Percentiles rank a stretch among this genome's conserved stretches.
These are phyloP conservation scores for Colletotrichum chlorophyti DNA, from an alignment of 2,329 filamentous ascomycete species.

Conservation along the genomic window DNA sequence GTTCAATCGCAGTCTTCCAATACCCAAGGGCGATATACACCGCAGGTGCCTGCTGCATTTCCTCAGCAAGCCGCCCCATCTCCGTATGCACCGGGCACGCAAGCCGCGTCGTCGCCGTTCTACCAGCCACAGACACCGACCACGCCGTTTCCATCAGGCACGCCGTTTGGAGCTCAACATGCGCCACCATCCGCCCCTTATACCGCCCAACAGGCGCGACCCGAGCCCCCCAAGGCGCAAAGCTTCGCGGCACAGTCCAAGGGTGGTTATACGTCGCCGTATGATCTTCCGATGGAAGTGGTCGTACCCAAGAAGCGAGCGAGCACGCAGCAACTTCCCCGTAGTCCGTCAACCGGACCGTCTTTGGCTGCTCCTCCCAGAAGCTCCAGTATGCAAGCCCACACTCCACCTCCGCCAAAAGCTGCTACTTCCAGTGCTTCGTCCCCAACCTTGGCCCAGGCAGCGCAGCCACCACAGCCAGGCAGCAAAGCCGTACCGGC, in stretches of 20 bases:
- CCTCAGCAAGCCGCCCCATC: conserved; percentile 6
- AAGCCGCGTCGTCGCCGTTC: conserved; percentile 30
- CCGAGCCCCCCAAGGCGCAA: conserved; percentile 66
- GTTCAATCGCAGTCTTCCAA: conserved; percentile 2
- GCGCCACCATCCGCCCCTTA: conserved; percentile 41
- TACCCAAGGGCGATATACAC: conserved; percentile 29
- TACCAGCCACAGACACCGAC: conserved; percentile 32
- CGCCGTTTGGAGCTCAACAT: conserved; percentile 33
- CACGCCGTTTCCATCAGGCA: conserved; percentile 23
- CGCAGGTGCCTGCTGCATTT: not conserved
- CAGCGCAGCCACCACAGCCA: conserved; percentile 39
- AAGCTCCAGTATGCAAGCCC: conserved; percentile 64
- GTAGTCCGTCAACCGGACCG: conserved; percentile 41
- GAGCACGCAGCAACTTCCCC: conserved; percentile 62
- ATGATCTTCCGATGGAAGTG: conserved; percentile 92
- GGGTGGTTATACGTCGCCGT: conserved; percentile 91
- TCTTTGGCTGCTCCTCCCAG: conserved; percentile 59
- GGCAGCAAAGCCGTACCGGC: conserved; percentile 43
- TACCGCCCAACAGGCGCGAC: conserved; percentile 44
- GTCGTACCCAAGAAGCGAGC: conserved; percentile 73
- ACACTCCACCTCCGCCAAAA: conserved; percentile 32
- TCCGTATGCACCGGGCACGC: conserved; percentile 36
- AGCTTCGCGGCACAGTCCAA: conserved; percentile 93
- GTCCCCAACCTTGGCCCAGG: conserved; percentile 46
- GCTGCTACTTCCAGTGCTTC: conserved; percentile 20